Evolutionary conservation across 139 green algal genomes (phyloP), one percentile per base, ranked within the genome.

Genomic region (Coelastrella sp.): DNA sequence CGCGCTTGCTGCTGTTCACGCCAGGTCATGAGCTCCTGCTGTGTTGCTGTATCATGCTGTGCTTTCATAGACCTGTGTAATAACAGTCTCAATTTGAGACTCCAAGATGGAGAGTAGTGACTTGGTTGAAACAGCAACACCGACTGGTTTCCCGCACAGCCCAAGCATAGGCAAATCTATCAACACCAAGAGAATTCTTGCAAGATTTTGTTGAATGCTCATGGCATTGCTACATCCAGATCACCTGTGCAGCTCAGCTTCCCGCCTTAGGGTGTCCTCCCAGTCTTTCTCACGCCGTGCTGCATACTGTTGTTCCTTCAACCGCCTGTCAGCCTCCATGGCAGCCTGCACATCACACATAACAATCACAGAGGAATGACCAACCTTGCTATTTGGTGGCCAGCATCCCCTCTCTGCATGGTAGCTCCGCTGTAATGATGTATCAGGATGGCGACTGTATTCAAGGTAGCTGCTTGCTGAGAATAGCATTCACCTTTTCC

Each of bases 251-350:
- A 95, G 86, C 87, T 95, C 90, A 77, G 89, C 88, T 92, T 97
- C 95, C 0, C 93, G 83, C 13, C 64, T 83, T 61, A 96, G 84
- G 2, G 94, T 90, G 54, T 95, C 90, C 20, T 94, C 87, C 92
- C 90, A 94, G 75, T 97, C 96, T 13, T 77, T 54, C 64, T 96
- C 94, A 3, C 95, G 89, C 47, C 92, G 92, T 85, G 95, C 94
- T 16, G 92, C 92, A 85, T 97, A 96, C 92, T 97, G 94, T 86
- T 92, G 73, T 88, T 97, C 94, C 0, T 94, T 91, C 88, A 96
- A 80, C 78, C 86, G 54, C 19, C 96, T 93, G 92, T 96, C 94
- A 76, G 94, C 94, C 14, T 90, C 84, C 94, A 97, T 96, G 60
- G 95, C 94, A 85, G 94, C 93, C 78, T 92, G 88, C 92, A 92